Evolutionary conservation across 2,329 filamentous ascomycete species (phyloP), one percentile per base, ranked within the genome.

Genomic region (Nakataea oryzae): DNA sequence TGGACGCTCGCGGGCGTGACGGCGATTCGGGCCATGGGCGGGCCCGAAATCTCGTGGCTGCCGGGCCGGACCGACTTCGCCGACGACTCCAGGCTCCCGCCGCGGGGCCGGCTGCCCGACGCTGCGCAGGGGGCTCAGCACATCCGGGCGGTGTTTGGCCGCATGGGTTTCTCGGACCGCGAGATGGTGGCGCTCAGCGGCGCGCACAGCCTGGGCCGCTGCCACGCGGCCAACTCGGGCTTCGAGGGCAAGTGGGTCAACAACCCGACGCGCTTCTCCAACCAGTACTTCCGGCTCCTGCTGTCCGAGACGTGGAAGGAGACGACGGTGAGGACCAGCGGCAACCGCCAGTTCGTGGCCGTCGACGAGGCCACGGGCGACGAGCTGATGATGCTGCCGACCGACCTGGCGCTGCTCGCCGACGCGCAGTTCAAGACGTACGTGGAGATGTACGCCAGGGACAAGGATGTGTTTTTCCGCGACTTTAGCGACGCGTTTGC

Each of bases 121-220:
- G 93, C 83, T 60, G 76, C 85, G 69, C 85, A 96, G 81, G 88
- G 84, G 64, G 80, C 86, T 64, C 84, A 86, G 71, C 93, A 97
- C 78, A 83, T 97, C 69, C 89, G 93, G 70, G 85, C 85, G 77
- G 93, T 97, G 80, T 97, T 97, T 78, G 84, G 86, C 75, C 91
- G 93, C 73, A 97, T 97, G 93, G 93, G 93, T 67, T 97, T 96
- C 83, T 89, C 95, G 75, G 93, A 97, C 78, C 90, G 89, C 70
- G 92, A 96, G 77, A 97, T 97, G 73, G 93, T 97, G 58, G 93
- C 93, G 32, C 84, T 97, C 58, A 82, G 82, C 34, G 91, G 91
- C 68, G 91, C 89, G 59, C 91, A 96, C 79, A 89, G 90, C 61
- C 84, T 96, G 50, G 93, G 92, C 65, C 90, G 93, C 67, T 95